These are phyloP conservation scores for Ganoderma leucocontextum DNA, from an alignment of 1,284 basidiomycete species.

Conservation along the genomic window DNA sequence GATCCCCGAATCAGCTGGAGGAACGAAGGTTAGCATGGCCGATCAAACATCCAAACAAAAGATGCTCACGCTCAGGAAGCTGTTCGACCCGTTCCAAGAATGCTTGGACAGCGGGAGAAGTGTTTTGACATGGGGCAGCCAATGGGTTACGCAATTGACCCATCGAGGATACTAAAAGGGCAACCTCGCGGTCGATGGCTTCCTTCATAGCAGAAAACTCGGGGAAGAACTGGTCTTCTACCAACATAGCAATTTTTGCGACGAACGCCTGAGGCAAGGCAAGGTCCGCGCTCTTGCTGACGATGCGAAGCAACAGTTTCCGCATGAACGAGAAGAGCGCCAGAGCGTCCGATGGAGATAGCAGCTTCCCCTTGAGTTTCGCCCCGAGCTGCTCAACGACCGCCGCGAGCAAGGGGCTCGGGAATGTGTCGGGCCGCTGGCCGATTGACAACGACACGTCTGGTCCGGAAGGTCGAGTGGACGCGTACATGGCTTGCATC, in stretches of 20 bases:
- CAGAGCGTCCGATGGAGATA: constrained; percentile 67
- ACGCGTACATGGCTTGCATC: constrained; percentile 45
- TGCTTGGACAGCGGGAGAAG: constrained; percentile 39
- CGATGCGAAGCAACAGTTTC: constrained; percentile 64
- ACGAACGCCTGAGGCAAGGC: constrained; percentile 46
- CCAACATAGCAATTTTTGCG: constrained; percentile 47
- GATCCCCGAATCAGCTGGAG: constrained; percentile 46
- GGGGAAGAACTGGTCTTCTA: constrained; percentile 41
- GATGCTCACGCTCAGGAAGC: constrained; percentile 49
- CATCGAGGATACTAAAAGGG: constrained; percentile 48
- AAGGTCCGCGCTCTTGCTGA: constrained; percentile 59
- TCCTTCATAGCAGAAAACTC: constrained; percentile 49
- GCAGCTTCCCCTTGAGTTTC: constrained; percentile 61
- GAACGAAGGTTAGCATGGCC: neutral
- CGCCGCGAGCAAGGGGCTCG: constrained; percentile 81
- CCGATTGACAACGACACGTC: constrained; percentile 19
- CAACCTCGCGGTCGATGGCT: constrained; percentile 57
- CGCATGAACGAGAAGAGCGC: constrained; percentile 70
- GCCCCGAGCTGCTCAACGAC: constrained; percentile 79
- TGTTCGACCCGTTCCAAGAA: constrained; percentile 55
- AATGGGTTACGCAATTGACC: constrained; percentile 35
- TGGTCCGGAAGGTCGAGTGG: constrained; percentile 13
- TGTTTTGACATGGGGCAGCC: constrained; percentile 5
- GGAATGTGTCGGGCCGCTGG: constrained; percentile 40
- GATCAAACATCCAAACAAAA: neutral